Base-by-base conservation (phyloP, 352 stramenopile species). In the Hyaloperonospora arabidopsidis region DNA sequence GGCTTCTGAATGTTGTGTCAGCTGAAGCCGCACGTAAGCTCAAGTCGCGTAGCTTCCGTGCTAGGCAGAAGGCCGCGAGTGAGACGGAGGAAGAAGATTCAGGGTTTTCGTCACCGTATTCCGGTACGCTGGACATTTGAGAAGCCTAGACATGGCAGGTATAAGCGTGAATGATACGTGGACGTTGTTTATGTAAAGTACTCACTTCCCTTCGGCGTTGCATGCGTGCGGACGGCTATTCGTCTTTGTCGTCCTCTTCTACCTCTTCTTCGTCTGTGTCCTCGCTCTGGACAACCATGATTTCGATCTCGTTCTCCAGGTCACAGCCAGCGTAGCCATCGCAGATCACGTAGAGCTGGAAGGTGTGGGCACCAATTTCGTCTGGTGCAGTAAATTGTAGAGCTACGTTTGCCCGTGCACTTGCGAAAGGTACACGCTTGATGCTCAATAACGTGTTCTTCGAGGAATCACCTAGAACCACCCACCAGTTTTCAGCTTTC, bases 291-390 rank as follows among this genome's bases (percentile, higher is more conserved):
- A 88, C 67, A 15, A 93, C 81, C 0, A 57, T 74, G 36, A 93
- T 70, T 21, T 61, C 59, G 38, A 93, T 64, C 53, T 96, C 85
- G 69, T 99, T 98, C 71, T 99, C 96, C 58, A 99, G 82, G 67
- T 99, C 96, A 65, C 89, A 98, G 21, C 97, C 97, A 7, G 98
- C 70, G 70, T 99, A 99, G 49, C 89, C 95, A 65, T 99, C 97
- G 72, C 96, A 99, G 70, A 99, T 98, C 36, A 98, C 94, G 67
- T 98, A 99, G 21, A 99, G 68, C 53, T 97, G 95, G 54, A 98
- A 86, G 18, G 93, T 79, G 68, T 98, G 96, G 54, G 97, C 83
- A 39, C 96, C 96, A 23, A 93, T 65, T 56, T 97, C 78, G 25
- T 97, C 89, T 0, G 97, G 96, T 19, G 96, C 96, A 19, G 95